A percentile compares a stretch with the other conserved stretches of the same genome.
Evolutionary conservation across 2,329 filamentous ascomycete species (phyloP).

Genomic region (Aspergillus brasiliensis): DNA sequence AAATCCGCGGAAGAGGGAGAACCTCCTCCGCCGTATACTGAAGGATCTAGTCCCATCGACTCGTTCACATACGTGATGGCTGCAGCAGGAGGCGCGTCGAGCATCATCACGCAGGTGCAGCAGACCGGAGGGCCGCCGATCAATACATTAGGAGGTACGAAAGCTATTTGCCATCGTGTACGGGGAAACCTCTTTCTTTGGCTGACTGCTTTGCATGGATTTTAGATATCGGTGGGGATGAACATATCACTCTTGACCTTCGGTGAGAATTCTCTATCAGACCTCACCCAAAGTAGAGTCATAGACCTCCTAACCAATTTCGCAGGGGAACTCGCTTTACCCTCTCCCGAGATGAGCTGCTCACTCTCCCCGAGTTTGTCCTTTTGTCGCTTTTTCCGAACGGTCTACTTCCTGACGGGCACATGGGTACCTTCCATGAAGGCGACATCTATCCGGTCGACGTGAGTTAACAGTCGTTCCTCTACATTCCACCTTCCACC

Average conservation of each 20-base stretch:
- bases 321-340: slow-evolving; percentile 87
- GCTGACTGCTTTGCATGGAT: slow-evolving; percentile 12
- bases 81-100: slow-evolving; percentile 91
- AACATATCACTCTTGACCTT: slow-evolving; percentile 92
- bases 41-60: slow-evolving; percentile 86
- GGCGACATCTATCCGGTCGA: slow-evolving; percentile 96
- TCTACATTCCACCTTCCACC: background rate
- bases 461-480: slow-evolving; percentile 59
- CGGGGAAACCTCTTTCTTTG: slow-evolving; percentile 12
- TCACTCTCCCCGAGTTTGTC: slow-evolving; percentile 96
- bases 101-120: slow-evolving; percentile 98
- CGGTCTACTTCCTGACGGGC: slow-evolving; percentile 93
- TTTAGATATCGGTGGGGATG: slow-evolving; percentile 79
- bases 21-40: slow-evolving; percentile 92
- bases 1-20: slow-evolving; percentile 80
- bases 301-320: slow-evolving; percentile 15
- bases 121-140: slow-evolving; percentile 84
- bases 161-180: background rate
- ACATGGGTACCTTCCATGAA: slow-evolving; percentile 90
- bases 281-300: slow-evolving; percentile 10
- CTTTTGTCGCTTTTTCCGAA: slow-evolving; percentile 97
- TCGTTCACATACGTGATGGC: slow-evolving; percentile 98
- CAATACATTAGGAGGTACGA: slow-evolving; percentile 80
- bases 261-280: slow-evolving; percentile 61
- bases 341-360: slow-evolving; percentile 87